phyloP scores from a whole-genome alignment of 805 yeast genomes.

The Priceomyces fermenticarens region DNA sequence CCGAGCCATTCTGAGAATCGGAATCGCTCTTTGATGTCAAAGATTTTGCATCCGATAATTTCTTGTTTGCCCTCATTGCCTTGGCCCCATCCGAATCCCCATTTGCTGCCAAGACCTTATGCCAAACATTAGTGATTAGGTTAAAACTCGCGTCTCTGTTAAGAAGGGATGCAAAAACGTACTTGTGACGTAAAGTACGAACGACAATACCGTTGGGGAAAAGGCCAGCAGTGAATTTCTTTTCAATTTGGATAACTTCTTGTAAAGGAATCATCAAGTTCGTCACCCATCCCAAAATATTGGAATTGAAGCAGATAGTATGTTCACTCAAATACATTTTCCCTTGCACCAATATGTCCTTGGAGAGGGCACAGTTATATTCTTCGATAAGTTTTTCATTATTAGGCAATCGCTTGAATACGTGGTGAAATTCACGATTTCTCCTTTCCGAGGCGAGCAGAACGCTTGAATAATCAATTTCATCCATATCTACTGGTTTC shows the following conservation, averaged over 20 bases:
- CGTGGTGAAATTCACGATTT: conserved; percentile 58
- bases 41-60: conserved; percentile 7
- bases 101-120: conserved; percentile 31
- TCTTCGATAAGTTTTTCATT: conserved; percentile 58
- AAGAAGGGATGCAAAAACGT: conserved; percentile 62
- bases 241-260: conserved; percentile 63
- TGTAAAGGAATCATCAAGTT: conserved; percentile 53
- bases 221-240: conserved; percentile 61
- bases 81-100: conserved; percentile 14
- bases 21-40: conserved; percentile 4
- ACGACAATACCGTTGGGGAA: conserved; percentile 70
- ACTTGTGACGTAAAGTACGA: conserved; percentile 59
- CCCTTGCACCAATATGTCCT: conserved; percentile 68
- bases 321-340: conserved; percentile 55
- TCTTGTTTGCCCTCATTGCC: conserved; percentile 4
- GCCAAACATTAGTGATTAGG: conserved; percentile 62
- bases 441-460: conserved; percentile 46
- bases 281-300: conserved; percentile 66
- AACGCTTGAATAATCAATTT: conserved; percentile 15
- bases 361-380: conserved; percentile 61
- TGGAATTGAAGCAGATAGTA: conserved; percentile 61
- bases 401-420: conserved; percentile 51
- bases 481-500: conserved; percentile 12
- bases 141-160: conserved; percentile 54
- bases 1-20: conserved; percentile 18